Evolutionary conservation across 495 filamentous ascomycete species (phyloP).

Genomic region (Chaetomidium leptoderma): DNA sequence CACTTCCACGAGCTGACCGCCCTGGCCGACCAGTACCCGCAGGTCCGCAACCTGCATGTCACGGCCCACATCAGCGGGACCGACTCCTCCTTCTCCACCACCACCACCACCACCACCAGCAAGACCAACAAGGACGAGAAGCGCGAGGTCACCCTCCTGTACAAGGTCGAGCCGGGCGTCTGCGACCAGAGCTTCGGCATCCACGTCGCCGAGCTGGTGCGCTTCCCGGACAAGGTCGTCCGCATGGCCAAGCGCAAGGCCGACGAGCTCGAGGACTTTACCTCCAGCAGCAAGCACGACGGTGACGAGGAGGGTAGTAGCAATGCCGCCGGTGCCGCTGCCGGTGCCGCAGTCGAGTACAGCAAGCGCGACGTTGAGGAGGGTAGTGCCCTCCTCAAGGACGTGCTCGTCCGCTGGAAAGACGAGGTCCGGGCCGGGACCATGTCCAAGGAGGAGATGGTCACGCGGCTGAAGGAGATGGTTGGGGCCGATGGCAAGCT

Average conservation of each 20-base stretch:
- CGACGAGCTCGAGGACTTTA: constrained; percentile 96
- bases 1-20: constrained; percentile 98
- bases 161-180: constrained; percentile 91
- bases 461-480: constrained; percentile 70
- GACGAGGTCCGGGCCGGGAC: constrained; percentile 60
- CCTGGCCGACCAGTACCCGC: constrained; percentile 73
- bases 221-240: constrained; percentile 97
- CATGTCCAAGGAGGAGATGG: constrained; percentile 73
- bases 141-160: constrained; percentile 89
- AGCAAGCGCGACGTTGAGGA: constrained; percentile 84
- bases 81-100: no score
- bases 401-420: constrained; percentile 84
- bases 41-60: constrained; percentile 91
- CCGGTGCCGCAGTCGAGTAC: constrained; percentile 48
- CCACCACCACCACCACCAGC: constrained; percentile 22
- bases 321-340: constrained; percentile 2
- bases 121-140: constrained; percentile 31
- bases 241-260: constrained; percentile 98
- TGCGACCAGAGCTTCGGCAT: constrained; percentile 98
- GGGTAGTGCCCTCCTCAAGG: constrained; percentile 82
- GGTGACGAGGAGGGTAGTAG: constrained; percentile 42
- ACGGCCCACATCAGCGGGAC: constrained; percentile 84
- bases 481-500: constrained; percentile 67
- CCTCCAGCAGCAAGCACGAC: constrained; percentile 61
- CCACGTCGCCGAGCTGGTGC: constrained; percentile 93